Evolutionary conservation across 345 rosid species (phyloP), one percentile per base, ranked within the genome.

Genomic region (Garcia nutans): DNA sequence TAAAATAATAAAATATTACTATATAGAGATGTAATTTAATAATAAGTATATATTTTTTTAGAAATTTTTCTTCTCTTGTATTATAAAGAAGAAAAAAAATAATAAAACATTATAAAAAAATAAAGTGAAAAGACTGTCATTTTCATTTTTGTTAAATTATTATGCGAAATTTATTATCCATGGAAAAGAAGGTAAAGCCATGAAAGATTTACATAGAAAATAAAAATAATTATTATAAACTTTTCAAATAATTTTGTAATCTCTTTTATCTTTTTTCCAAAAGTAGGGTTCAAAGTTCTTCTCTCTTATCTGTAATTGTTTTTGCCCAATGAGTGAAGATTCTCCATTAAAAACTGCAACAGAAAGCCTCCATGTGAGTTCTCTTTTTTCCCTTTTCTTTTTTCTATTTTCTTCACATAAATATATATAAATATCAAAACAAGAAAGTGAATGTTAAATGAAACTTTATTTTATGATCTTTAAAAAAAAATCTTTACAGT

Each of bases 311-410:
- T 6, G 17, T 12, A 52, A 2, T 54, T 37, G 6, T 3, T 33
- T n/a, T 20, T 31, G 2, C 20, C 20, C 62, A 9, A n/a, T 22
- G 47, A 56, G 62, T 33, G 52, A 11, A 54, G 74, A 11, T 33
- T 31, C 52, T 22, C 8, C 50, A 1, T 28, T 28, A 28, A 2
- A 28, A 2, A 12, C 73, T 37, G 13, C 49, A 17, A n/a, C 61
- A 28, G 62, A 37, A 37, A 71, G 24, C 50, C 62, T 31, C 74
- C 24, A 71, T 33, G 74, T 71, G n/a, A 6, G 52, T 55, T n/a
- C 47, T 65, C 69, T 44, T 65, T 20, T 71, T 12, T 28, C 20
- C n/a, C 31, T 19, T 33, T 19, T 16, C 58, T 28, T 8, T 10
- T 70, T 37, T 31, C 26, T 31, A 15, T 3, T 28, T 10, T 47